These are phyloP conservation scores for Xylariaceae sp. DNA, from an alignment of 2,329 filamentous ascomycete genomes.

Conservation along the genomic window DNA sequence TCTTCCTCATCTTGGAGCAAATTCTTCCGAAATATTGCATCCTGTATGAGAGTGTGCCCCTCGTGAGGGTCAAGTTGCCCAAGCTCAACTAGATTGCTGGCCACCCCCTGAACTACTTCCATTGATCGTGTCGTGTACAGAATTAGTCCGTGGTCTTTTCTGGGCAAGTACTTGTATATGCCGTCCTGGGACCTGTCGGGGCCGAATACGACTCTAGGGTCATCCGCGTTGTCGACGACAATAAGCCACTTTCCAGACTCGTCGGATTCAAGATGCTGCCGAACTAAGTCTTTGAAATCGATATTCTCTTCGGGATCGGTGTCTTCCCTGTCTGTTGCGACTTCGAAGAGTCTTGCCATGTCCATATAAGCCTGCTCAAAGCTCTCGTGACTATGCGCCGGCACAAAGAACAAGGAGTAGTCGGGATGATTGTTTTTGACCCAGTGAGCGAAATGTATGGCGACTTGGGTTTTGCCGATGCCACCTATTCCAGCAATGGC, in stretches of 20 bases:
- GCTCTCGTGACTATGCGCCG: constrained; percentile 35
- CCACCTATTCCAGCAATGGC: constrained; percentile 37
- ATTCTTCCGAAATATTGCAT: constrained; percentile 34
- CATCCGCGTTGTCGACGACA: constrained; percentile 41
- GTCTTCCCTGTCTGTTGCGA: background rate
- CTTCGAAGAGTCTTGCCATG: constrained; percentile 26
- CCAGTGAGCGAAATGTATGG: constrained; percentile 37
- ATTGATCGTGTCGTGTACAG: constrained; percentile 37
- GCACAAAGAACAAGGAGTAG: constrained; percentile 42
- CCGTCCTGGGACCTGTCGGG: constrained; percentile 1
- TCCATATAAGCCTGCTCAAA: constrained; percentile 37
- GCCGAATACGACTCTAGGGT: constrained; percentile 27
- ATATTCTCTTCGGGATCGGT: background rate
- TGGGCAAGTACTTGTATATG: constrained; percentile 32
- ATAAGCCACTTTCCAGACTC: constrained; percentile 35
- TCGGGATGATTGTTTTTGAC: constrained; percentile 31
- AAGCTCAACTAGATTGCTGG: constrained; percentile 29
- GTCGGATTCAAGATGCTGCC: constrained; percentile 28
- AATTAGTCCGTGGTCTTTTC: constrained; percentile 30
- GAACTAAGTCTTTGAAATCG: constrained; percentile 11
- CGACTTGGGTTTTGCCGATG: constrained; percentile 39
- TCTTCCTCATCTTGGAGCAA: constrained; percentile 6
- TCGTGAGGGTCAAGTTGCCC: constrained; percentile 29
- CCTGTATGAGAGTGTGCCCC: constrained; percentile 28
- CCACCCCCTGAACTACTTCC: constrained; percentile 29